Evolutionary conservation across 495 filamentous ascomycete genomes (phyloP), one percentile per base, ranked within the genome.

Genomic region (Cudoniella acicularis): DNA sequence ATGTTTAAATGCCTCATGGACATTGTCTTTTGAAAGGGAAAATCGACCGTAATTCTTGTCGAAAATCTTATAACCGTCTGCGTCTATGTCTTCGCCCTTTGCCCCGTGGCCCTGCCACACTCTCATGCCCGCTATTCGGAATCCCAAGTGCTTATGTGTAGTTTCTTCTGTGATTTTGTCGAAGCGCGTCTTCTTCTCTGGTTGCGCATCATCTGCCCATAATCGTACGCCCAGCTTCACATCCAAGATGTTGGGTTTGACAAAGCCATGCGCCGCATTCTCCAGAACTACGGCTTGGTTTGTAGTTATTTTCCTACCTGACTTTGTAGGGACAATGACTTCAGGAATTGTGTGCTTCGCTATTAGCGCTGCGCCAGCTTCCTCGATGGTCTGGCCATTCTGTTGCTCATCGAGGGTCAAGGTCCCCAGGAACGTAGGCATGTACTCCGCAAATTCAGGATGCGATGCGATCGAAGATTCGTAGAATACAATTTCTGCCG

Each of bases 61-160:
- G 66, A 90, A 98, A 18, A 87, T 80, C 66, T 77, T 84, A 66
- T 88, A 95, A 17, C 82, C 82, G 47, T 81, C 76, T 40, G 70
- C 73, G 52, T 80, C 72, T 48, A 64, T 61, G 8, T 67, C 59
- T 58, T 42, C 10, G 6, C 60, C 59, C 20, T 22, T 50, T 21
- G 61, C 64, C 27, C 72, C 60, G 51, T 79, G 72, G 2, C 88
- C 91, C 49, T 87, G 87, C 81, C 86, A 98, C 2, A 93, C 88
- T 66, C 87, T 88, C 95, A 98, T 98, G 1, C 94, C 94, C 0
- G 91, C 91, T 58, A 98, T 87, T 20, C 94, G 84, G 69, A 93
- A 94, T 17, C 91, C 91, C 30, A 96, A 78, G 24, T 81, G 83
- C 23, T 82, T 83, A 67, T 87, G 90, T 1, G 94, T 98, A 17